Percentiles rank a stretch among this genome's conserved stretches.
These are phyloP conservation scores for Apiotrichum montevideense DNA, from an alignment of 1,284 basidiomycete species.

Conservation along the genomic window DNA sequence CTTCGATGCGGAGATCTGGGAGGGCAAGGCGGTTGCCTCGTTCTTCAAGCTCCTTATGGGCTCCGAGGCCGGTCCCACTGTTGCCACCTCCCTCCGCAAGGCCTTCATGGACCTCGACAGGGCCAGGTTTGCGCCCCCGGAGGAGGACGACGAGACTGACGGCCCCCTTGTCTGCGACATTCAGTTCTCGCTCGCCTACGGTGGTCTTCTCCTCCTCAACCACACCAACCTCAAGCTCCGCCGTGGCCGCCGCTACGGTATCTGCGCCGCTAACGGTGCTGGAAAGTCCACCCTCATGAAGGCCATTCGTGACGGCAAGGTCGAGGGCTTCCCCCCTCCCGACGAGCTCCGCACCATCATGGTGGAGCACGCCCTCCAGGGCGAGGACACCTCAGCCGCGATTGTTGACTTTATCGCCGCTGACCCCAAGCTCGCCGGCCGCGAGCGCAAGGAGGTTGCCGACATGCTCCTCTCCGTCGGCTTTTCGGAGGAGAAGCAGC, in stretches of 20 bases:
- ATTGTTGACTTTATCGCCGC: conserved; percentile 84
- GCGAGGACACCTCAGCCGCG: conserved; percentile 73
- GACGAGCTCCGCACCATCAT: conserved; percentile 81
- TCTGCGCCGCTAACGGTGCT: conserved; percentile 90
- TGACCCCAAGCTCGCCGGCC: conserved; percentile 51
- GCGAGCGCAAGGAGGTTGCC: conserved; percentile 64
- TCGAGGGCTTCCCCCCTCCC: conserved; percentile 91
- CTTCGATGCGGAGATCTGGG: conserved; percentile 67
- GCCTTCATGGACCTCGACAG: conserved; percentile 75
- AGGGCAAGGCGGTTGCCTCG: conserved; percentile 58
- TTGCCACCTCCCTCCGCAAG: conserved; percentile 61
- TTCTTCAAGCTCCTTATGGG: conserved; percentile 56
- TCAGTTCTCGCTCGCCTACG: conserved; percentile 94
- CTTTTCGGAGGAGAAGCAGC: conserved; percentile 81
- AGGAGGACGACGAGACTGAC: conserved; percentile 94
- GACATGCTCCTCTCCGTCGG: conserved; percentile 79
- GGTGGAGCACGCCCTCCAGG: conserved; percentile 94
- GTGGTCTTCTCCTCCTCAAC: conserved; percentile 88
- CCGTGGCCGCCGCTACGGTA: conserved; percentile 88
- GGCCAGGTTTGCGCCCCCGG: conserved; percentile 57
- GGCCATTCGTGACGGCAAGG: conserved; percentile 88
- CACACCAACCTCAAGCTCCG: conserved; percentile 88
- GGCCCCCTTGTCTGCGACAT: conserved; percentile 76
- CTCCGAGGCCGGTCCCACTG: conserved; percentile 45
- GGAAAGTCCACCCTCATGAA: conserved; percentile 97